These are phyloP conservation scores for Metschnikowia matae DNA, from an alignment of 805 yeast species.

Conservation along the genomic window DNA sequence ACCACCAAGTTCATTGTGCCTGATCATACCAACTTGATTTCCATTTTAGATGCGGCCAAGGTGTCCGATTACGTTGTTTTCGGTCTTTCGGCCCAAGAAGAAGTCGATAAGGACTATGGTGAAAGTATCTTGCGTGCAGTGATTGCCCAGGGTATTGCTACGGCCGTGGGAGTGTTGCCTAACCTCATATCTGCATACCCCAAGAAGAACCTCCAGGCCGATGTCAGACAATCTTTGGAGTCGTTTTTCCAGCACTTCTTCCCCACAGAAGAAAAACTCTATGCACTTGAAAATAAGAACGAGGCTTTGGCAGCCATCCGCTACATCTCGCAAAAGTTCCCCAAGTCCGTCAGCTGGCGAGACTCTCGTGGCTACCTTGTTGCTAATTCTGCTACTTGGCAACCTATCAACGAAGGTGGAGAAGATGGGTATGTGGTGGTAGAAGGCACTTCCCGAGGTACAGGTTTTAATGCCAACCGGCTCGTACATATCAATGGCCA, in stretches of 20 bases:
- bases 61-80: slow-evolving; percentile 86
- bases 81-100: slow-evolving; percentile 82
- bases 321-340: slow-evolving; percentile 77
- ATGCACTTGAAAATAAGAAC: slow-evolving; percentile 57
- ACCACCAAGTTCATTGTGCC: slow-evolving; percentile 72
- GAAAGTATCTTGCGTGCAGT: slow-evolving; percentile 87
- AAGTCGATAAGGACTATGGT: slow-evolving; percentile 75
- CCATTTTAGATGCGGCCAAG: slow-evolving; percentile 80
- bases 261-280: slow-evolving; percentile 73
- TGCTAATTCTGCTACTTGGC: slow-evolving; percentile 58
- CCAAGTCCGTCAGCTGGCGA: slow-evolving; percentile 85
- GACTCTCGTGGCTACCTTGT: slow-evolving; percentile 86
- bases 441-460: slow-evolving; percentile 84
- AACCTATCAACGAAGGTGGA: slow-evolving; percentile 13
- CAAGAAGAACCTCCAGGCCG: slow-evolving; percentile 72
- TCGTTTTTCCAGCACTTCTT: slow-evolving; percentile 42
- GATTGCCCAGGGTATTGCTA: slow-evolving; percentile 87
- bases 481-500: slow-evolving; percentile 81
- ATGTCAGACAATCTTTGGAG: slow-evolving; percentile 43
- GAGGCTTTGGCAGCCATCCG: slow-evolving; percentile 76
- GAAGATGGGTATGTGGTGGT: slow-evolving; percentile 48
- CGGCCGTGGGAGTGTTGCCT: slow-evolving; percentile 73
- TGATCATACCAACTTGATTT: slow-evolving; percentile 57
- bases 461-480: slow-evolving; percentile 73
- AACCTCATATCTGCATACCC: slow-evolving; percentile 65